Evolutionary conservation across 306 rosid genomes (phyloP).

Genomic region (Pyrus communis): DNA sequence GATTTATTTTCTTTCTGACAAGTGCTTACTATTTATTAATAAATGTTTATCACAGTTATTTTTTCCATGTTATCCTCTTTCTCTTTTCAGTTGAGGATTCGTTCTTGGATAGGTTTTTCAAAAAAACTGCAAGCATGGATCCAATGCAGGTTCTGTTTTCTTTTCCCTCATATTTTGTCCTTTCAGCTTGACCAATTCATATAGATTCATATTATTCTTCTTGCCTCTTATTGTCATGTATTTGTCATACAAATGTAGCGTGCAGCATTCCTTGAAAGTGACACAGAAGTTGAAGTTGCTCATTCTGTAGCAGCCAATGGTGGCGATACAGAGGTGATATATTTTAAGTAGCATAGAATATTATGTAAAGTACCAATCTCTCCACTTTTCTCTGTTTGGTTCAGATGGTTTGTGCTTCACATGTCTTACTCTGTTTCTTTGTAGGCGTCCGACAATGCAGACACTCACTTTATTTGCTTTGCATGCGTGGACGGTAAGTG

Average conservation of each 20-base stretch:
- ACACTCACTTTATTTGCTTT: conserved; percentile 84
- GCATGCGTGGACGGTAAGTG: conserved; percentile 62
- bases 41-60: neutral
- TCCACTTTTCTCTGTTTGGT: neutral
- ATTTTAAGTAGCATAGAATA: neutral
- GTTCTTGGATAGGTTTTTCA: conserved; percentile 73
- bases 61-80: neutral
- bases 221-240: conserved; percentile 2
- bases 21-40: neutral
- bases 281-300: conserved; percentile 87
- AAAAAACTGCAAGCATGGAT: conserved; percentile 69
- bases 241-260: conserved; percentile 41
- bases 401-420: neutral
- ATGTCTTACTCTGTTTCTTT: conserved; percentile 2
- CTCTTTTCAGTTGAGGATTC: conserved; percentile 65
- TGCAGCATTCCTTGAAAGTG: conserved; percentile 75
- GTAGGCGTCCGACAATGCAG: conserved; percentile 64
- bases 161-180: neutral
- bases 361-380: neutral
- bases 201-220: neutral
- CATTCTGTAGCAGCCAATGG: conserved; percentile 84
- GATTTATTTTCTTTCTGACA: neutral
- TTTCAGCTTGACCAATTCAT: neutral
- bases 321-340: conserved; percentile 77
- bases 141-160: conserved; percentile 57